Base-by-base conservation (phyloP, 1,139 yeast genomes). In the Pneumocystis wakefieldiae region DNA sequence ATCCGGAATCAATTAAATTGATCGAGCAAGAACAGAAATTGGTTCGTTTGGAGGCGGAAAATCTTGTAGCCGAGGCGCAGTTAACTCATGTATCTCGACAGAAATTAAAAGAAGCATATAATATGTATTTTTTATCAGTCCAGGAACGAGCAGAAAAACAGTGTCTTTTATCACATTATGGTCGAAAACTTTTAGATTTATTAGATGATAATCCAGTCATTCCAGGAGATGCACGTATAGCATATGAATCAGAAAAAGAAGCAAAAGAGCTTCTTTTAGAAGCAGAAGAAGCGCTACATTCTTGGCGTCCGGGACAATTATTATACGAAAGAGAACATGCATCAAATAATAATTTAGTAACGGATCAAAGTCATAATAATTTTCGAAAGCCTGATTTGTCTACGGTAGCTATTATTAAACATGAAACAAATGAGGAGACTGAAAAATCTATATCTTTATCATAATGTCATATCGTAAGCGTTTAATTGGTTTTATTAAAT, bases 21-120 rank as follows among this genome's bases (percentile, higher is more conserved):
- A 82, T 83, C 68, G 87, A 86, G 66, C 81, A 86, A 74, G 95
- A 87, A 77, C 95, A 87, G 76, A 94, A 87, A 75, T 80, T 87
- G 73, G 95, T 87, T 66, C 82, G 95, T 77, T 94, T 94, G 60
- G 95, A 87, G 77, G 95, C 95, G 65, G 95, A 87, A 76, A 85
- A 91, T 63, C 80, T 87, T 70, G 95, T 87, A 72, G 95, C 95
- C 63, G 95, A 87, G 77, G 94, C 95, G 62, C 95, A 87, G 77
- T 81, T 87, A 73, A 85, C 91, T 62, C 87, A 87, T 76, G 86
- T 87, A 71, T 87, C 95, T 68, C 83, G 95, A 78, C 94, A 87
- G 77, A 86, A 86, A 76, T 81, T 87, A 73, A 86, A 86, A 81
- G 86, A 90, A 69, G 89, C 94, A 64, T 87, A 83, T 78, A 81